These are phyloP conservation scores for Rossbeevera mucosa DNA, from an alignment of 768 basidiomycete genomes.

Conservation along the genomic window DNA sequence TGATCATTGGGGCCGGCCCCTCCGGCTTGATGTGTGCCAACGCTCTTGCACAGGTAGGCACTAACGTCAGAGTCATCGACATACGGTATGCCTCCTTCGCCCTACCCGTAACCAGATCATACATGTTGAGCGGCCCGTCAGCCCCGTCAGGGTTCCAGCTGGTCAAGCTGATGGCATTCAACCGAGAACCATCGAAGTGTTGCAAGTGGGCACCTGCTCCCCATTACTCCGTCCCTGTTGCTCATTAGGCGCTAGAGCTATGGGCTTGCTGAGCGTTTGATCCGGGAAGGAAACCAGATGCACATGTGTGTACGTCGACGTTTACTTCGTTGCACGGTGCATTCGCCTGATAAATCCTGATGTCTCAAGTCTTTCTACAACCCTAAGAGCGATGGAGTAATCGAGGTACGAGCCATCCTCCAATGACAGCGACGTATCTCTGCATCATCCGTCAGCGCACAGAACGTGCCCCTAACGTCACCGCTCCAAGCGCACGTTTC, in stretches of 20 bases:
- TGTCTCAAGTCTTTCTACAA: neutral
- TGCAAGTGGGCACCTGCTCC: neutral
- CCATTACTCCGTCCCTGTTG: neutral
- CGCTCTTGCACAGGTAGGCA: constrained; percentile 33
- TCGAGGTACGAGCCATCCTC: neutral
- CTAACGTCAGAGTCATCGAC: constrained; percentile 39
- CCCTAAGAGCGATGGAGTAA: neutral
- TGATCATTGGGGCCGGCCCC: constrained; percentile 41
- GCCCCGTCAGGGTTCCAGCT: neutral
- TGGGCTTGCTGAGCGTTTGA: neutral
- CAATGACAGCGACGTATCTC: neutral
- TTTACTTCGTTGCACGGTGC: neutral
- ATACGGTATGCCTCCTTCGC: constrained; percentile 4
- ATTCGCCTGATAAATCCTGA: neutral
- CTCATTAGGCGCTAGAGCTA: neutral
- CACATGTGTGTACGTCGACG: neutral
- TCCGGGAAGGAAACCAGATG: neutral
- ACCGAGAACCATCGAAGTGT: neutral
- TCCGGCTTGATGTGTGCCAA: constrained; percentile 42
- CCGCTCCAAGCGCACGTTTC: neutral
- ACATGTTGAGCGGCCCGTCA: neutral
- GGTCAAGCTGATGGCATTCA: neutral
- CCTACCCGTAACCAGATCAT: neutral
- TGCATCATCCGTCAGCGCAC: neutral
- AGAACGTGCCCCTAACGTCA: neutral